A percentile compares a stretch with the other conserved stretches of the same genome.
These are phyloP conservation scores for Aphanomyces stellatus DNA, from an alignment of 352 stramenopile species.

Conservation along the genomic window DNA sequence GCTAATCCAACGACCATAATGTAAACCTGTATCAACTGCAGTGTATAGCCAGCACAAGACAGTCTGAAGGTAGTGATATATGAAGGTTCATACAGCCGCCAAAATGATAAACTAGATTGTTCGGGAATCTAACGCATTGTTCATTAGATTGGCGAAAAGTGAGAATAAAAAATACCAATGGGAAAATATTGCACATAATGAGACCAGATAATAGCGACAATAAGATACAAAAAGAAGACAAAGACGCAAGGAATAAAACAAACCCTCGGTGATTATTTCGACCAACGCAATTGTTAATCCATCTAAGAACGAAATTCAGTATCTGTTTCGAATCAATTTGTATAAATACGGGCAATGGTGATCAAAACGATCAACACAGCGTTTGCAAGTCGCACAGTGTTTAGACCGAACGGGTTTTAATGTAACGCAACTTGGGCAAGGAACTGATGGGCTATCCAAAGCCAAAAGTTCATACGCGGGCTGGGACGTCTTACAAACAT, in stretches of 20 bases:
- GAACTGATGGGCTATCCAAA: slow-evolving; percentile 47
- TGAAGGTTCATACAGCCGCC: background rate
- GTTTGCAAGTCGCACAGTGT: slow-evolving; percentile 67
- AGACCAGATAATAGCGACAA: slow-evolving; percentile 36
- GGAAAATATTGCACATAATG: slow-evolving; percentile 37
- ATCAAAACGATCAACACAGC: slow-evolving; percentile 75
- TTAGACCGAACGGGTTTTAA: slow-evolving; percentile 69
- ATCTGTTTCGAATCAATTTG: too few species aligned
- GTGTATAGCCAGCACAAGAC: slow-evolving; percentile 1
- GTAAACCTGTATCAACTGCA: slow-evolving; percentile 45
- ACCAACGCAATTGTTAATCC: slow-evolving; percentile 81
- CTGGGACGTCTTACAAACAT: slow-evolving; percentile 38
- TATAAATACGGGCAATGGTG: slow-evolving; percentile 58
- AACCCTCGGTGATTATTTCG: slow-evolving; percentile 66
- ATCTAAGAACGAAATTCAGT: slow-evolving; percentile 25
- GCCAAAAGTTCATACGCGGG: slow-evolving; percentile 70
- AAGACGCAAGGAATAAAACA: slow-evolving; percentile 47
- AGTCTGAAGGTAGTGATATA: background rate
- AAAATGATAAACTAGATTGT: too few species aligned
- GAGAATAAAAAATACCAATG: slow-evolving; percentile 23
- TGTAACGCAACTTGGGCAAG: slow-evolving; percentile 72
- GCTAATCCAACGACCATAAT: slow-evolving; percentile 47
- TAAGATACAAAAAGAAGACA: slow-evolving; percentile 42
- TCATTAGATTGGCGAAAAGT: background rate
- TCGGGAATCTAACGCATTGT: too few species aligned